phyloP scores from a whole-genome alignment of 2,329 filamentous ascomycete genomes.

The Scorias spongiosa region DNA sequence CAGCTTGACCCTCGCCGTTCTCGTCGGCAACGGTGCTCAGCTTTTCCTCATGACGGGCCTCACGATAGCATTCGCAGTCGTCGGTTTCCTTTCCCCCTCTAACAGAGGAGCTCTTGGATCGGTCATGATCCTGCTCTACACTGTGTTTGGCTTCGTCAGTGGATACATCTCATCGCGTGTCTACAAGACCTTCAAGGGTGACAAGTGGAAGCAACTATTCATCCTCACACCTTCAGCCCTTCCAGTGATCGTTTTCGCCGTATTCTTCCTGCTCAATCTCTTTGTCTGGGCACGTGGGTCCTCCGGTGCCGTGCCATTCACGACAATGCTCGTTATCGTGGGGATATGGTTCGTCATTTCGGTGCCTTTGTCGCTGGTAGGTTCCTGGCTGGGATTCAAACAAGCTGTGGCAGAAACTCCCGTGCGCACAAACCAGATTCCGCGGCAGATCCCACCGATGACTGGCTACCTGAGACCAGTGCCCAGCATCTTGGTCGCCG shows the following conservation, averaged over 20 bases:
- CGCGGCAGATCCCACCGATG: conserved; percentile 79
- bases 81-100: conserved; percentile 89
- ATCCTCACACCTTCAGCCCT: conserved; percentile 72
- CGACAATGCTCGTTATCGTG: conserved; percentile 88
- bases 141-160: conserved; percentile 78
- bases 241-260: conserved; percentile 68
- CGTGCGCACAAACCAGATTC: conserved; percentile 93
- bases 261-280: conserved; percentile 87
- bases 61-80: conserved; percentile 81
- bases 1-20: conserved; percentile 68
- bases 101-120: conserved; percentile 90
- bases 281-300: conserved; percentile 92
- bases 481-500: conserved; percentile 82
- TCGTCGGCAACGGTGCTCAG: conserved; percentile 87
- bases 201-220: conserved; percentile 91
- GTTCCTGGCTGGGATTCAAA: conserved; percentile 88
- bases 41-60: conserved; percentile 95
- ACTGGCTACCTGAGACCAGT: conserved; percentile 71
- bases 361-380: conserved; percentile 74
- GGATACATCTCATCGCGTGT: conserved; percentile 77
- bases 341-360: conserved; percentile 96
- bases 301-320: conserved; percentile 87
- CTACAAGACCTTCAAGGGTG: conserved; percentile 91
- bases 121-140: conserved; percentile 86
- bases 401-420: conserved; percentile 54